phyloP scores from a whole-genome alignment of 2,329 filamentous ascomycete species.

The Lecanoromycetidae sp. region DNA sequence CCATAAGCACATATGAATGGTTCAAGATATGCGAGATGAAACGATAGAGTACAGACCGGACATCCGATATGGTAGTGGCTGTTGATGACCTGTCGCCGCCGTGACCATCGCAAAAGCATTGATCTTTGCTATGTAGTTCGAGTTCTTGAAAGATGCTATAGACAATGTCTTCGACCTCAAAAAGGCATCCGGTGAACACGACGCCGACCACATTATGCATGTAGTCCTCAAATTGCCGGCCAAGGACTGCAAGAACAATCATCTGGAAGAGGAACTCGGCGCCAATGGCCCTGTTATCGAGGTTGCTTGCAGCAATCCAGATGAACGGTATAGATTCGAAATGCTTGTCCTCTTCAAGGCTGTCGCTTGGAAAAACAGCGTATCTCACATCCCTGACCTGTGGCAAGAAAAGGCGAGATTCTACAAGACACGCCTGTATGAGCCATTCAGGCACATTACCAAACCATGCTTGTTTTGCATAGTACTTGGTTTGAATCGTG shows the following conservation, averaged over 20 bases:
- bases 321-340: conserved; percentile 22
- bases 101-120: conserved; percentile 4
- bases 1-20: conserved; percentile 11
- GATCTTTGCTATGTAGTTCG: conserved; percentile 6
- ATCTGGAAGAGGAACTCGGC: conserved; percentile 20
- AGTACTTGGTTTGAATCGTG: conserved; percentile 13
- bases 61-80: conserved; percentile 1
- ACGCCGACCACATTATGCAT: conserved; percentile 20
- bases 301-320: conserved; percentile 20
- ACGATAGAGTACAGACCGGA: conserved; percentile 9
- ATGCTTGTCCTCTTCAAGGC: conserved; percentile 20
- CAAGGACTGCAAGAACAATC: conserved; percentile 23
- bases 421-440: conserved; percentile 14
- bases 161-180: conserved; percentile 14
- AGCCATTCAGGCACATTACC: conserved; percentile 7
- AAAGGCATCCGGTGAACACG: conserved; percentile 12
- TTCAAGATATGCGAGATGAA: conserved; percentile 11
- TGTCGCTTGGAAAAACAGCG: conserved; percentile 7
- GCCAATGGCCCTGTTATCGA: conserved; percentile 5
- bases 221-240: conserved; percentile 23
- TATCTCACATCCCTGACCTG: conserved; percentile 9
- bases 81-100: conserved; percentile 2
- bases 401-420: conserved; percentile 13
- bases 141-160: conserved; percentile 11
- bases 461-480: conserved; percentile 12